Percentiles rank a stretch among this genome's conserved stretches.
Conservation (phyloP, 2,329 filamentous ascomycete genomes). For the Berkeleyomyces rouxiae region DNA sequence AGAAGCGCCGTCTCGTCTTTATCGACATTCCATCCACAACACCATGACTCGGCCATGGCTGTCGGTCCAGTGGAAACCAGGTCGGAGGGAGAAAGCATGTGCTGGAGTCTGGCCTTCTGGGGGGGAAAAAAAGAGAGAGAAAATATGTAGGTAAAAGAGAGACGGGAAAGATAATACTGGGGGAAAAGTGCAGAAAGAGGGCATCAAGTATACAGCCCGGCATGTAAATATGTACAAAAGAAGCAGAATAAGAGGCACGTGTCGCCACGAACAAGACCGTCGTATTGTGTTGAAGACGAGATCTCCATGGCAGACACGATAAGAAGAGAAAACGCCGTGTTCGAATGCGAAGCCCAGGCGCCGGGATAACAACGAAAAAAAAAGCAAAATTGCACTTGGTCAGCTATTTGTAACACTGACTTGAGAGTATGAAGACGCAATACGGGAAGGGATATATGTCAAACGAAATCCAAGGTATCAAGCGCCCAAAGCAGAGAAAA, state of each 20-base stretch:
- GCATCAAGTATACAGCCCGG: neutral
- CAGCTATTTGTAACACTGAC: neutral
- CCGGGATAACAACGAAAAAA: conserved; percentile 1
- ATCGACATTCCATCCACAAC: too few species aligned
- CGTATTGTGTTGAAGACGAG: neutral
- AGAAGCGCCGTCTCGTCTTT: too few species aligned
- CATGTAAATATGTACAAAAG: conserved; percentile 5
- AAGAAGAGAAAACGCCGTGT: neutral
- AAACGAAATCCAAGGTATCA: conserved; percentile 3
- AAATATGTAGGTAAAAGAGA: conserved; percentile 1
- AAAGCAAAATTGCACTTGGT: neutral
- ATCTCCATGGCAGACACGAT: neutral
- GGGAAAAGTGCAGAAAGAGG: neutral
- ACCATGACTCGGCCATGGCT: too few species aligned
- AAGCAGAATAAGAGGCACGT: conserved; percentile 1
- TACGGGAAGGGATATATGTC: conserved; percentile 7
- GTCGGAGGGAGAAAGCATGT: too few species aligned
- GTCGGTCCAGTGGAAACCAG: too few species aligned
- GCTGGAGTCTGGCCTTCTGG: neutral
- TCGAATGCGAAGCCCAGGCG: neutral
- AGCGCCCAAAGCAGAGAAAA: neutral
- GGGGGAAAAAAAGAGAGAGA: neutral
- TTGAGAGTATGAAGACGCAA: neutral
- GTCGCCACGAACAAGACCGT: neutral
- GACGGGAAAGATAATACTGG: neutral